These are phyloP conservation scores for Backusella australiensis DNA, from an alignment of 192 early-diverging fungal genomes.

Conservation along the genomic window DNA sequence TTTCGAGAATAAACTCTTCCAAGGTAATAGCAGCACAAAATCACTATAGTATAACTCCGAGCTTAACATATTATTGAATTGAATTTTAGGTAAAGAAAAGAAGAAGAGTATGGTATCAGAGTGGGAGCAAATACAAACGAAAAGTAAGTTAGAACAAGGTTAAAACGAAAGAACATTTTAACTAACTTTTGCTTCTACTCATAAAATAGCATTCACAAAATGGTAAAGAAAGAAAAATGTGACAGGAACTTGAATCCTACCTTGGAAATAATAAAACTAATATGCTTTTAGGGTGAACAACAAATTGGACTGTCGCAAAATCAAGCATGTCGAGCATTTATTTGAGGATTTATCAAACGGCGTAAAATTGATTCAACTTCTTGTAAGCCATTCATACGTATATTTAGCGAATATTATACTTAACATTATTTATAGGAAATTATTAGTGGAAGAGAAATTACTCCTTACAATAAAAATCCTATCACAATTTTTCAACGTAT, in stretches of 20 bases:
- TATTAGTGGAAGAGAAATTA: conserved; percentile 87
- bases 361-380: conserved; percentile 55
- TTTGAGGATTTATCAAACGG: conserved; percentile 46
- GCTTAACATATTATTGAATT: neutral
- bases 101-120: conserved; percentile 61
- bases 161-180: neutral
- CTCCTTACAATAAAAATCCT: conserved; percentile 85
- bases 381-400: conserved; percentile 39
- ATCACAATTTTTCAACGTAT: conserved; percentile 92
- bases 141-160: conserved; percentile 62
- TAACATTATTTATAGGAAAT: conserved; percentile 67
- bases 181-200: conserved; percentile 1
- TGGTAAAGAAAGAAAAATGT: conserved; percentile 46
- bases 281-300: conserved; percentile 66
- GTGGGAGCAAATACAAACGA: conserved; percentile 92
- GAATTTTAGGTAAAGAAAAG: conserved; percentile 23
- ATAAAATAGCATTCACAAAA: conserved; percentile 71
- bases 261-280: neutral
- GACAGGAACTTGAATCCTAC: neutral
- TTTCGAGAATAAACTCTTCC: neutral
- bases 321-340: conserved; percentile 43
- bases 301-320: conserved; percentile 55
- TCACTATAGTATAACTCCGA: neutral
- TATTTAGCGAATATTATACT: conserved; percentile 10
- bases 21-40: neutral